These are phyloP conservation scores for Krasilnikovozyma curviuscula DNA, from an alignment of 768 basidiomycete species.

Conservation along the genomic window DNA sequence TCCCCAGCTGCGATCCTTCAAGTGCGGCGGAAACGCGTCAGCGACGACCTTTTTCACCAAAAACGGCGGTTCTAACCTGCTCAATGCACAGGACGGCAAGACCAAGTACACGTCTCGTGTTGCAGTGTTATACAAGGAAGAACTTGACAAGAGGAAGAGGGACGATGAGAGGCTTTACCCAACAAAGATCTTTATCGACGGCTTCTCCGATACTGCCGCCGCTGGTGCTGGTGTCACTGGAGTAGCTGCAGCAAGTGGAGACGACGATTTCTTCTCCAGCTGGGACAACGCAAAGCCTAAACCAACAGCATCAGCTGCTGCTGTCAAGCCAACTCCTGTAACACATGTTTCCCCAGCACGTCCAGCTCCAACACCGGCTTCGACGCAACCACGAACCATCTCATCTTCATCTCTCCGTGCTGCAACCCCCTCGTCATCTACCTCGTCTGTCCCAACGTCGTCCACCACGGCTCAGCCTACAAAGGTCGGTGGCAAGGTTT, in stretches of 20 bases:
- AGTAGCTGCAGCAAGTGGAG: constrained; percentile 31
- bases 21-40: constrained; percentile 76
- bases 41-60: constrained; percentile 77
- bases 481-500: constrained; percentile 31
- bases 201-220: constrained; percentile 33
- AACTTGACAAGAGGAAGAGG: constrained; percentile 55
- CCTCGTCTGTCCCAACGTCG: neutral
- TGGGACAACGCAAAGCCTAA: constrained; percentile 52
- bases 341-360: constrained; percentile 7
- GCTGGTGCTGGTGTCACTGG: constrained; percentile 24
- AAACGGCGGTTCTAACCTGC: constrained; percentile 53
- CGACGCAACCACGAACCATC: constrained; percentile 38
- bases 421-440: too few species aligned
- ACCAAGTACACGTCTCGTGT: constrained; percentile 72
- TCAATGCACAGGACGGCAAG: constrained; percentile 58
- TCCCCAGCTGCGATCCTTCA: constrained; percentile 80
- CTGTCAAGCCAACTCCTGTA: constrained; percentile 31
- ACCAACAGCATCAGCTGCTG: constrained; percentile 35
- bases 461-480: neutral
- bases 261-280: constrained; percentile 90
- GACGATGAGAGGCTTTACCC: constrained; percentile 61
- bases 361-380: constrained; percentile 13
- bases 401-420: constrained; percentile 46
- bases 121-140: constrained; percentile 80
- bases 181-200: constrained; percentile 56